Evolutionary conservation across 2,329 filamentous ascomycete species (phyloP), one percentile per base, ranked within the genome.

Genomic region (Fusarium avenaceum): DNA sequence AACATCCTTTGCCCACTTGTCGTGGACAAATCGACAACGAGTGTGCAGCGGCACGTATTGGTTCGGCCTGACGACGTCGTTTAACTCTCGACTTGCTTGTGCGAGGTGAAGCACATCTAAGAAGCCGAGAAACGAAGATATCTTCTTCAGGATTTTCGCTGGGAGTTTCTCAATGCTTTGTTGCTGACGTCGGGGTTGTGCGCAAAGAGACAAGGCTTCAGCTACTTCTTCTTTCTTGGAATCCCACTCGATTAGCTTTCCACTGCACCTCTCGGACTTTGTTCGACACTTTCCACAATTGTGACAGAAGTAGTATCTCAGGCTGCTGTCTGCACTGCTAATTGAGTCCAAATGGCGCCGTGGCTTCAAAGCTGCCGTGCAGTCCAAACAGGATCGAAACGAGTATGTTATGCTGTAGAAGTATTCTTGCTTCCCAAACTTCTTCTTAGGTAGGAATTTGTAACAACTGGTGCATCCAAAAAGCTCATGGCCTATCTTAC

Each of bases 301-400:
- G 42, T 67, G 65, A n/a, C 70, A 72, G 32, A 67, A 62, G 40
- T 71, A 72, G 19, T 72, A 72, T 11, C 6, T 30, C n/a, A 72
- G 8, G 22, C 30, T 65, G 1, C 22, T 11, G 7, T 19, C 32
- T 32, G 62, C 57, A 17, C 62, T 56, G 4, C 42, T 33, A 7
- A 57, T 32, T 11, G 50, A 15, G 19, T 26, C 14, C 35, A 67
- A 35, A 42, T 72, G 69, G 1, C 26, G 35, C 1, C 42, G 48
- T 1, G 39, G 7, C 17, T 43, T 58, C 6, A 59, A 20, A 44
- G 19, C 39, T 6, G 52, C 70, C 17, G 55, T 38, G n/a, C 70
- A 72, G n/a, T 69, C 65, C 6, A 72, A 46, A 9, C 70, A 72
- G 13, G 35, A 39, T 4, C 70, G 62, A 5, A 20, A 19, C 5